Evolutionary conservation across 352 stramenopile genomes (phyloP).

Genomic region (Phytophthora melonis): DNA sequence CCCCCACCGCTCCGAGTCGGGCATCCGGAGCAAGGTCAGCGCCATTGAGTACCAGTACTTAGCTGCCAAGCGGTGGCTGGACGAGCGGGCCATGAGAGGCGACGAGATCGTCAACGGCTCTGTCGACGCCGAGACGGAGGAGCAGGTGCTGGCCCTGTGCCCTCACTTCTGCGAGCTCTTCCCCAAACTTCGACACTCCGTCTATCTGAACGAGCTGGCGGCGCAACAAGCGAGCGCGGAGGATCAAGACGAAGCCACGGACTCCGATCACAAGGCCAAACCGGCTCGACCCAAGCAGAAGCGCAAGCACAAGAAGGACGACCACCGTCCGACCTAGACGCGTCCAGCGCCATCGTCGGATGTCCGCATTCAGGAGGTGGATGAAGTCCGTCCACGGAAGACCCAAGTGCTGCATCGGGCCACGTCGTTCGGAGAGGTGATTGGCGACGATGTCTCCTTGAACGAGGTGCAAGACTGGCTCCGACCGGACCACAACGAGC

Average conservation of each 20-base stretch:
- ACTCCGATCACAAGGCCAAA: slow-evolving; percentile 3
- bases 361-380: no score
- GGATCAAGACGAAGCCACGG: background rate
- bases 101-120: slow-evolving; percentile 8
- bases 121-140: slow-evolving; percentile 21
- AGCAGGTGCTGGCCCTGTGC: slow-evolving; percentile 31
- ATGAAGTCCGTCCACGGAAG: no score
- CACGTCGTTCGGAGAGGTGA: background rate
- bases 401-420: slow-evolving; percentile 2
- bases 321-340: background rate
- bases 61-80: slow-evolving; percentile 26
- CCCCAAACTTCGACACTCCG: slow-evolving; percentile 16
- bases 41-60: slow-evolving; percentile 33
- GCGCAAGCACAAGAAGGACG: slow-evolving; percentile 3
- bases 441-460: background rate
- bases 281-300: background rate
- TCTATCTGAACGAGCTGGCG: slow-evolving; percentile 7
- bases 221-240: background rate
- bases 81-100: background rate
- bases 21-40: slow-evolving; percentile 25
- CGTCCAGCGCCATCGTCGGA: no score
- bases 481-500: slow-evolving; percentile 1
- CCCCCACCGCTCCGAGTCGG: slow-evolving; percentile 15
- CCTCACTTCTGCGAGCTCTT: slow-evolving; percentile 33
- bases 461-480: slow-evolving; percentile 6